A percentile compares a stretch with the other conserved stretches of the same genome.
phyloP scores from a whole-genome alignment of 2,329 filamentous ascomycete genomes.

The Daldinia sp. region DNA sequence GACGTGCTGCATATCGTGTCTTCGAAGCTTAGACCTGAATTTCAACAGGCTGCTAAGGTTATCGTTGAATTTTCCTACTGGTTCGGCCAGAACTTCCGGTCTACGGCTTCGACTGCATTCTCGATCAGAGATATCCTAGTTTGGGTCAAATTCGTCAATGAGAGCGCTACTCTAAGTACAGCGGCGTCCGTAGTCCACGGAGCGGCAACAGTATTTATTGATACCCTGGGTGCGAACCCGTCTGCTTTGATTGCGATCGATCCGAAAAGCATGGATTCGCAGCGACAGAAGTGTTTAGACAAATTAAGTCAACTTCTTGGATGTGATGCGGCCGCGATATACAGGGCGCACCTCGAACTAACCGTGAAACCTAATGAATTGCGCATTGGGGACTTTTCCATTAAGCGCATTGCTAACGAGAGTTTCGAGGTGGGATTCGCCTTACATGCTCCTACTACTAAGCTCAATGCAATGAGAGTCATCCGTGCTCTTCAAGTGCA shows the following conservation, averaged over 20 bases:
- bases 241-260: conserved; percentile 83
- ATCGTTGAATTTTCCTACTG: conserved; percentile 91
- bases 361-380: conserved; percentile 62
- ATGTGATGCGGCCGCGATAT: conserved; percentile 69
- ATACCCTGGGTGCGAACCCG: conserved; percentile 93
- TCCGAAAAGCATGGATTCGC: conserved; percentile 71
- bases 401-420: conserved; percentile 61
- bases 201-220: conserved; percentile 93
- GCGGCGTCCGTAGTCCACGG: conserved; percentile 73
- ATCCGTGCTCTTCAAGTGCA: conserved; percentile 85
- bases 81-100: conserved; percentile 86
- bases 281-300: conserved; percentile 76
- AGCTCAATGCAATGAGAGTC: conserved; percentile 88
- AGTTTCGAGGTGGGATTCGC: conserved; percentile 71
- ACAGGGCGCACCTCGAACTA: conserved; percentile 70
- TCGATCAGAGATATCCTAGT: conserved; percentile 92
- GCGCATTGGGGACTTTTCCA: conserved; percentile 77
- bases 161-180: conserved; percentile 58
- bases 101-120: conserved; percentile 76
- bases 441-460: conserved; percentile 88
- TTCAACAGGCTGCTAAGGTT: conserved; percentile 66
- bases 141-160: conserved; percentile 94
- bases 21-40: conserved; percentile 70
- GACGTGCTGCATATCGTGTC: conserved; percentile 89
- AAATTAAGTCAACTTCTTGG: conserved; percentile 74